phyloP scores from a whole-genome alignment of 2,329 filamentous ascomycete species.

The Akanthomyces muscarius region DNA sequence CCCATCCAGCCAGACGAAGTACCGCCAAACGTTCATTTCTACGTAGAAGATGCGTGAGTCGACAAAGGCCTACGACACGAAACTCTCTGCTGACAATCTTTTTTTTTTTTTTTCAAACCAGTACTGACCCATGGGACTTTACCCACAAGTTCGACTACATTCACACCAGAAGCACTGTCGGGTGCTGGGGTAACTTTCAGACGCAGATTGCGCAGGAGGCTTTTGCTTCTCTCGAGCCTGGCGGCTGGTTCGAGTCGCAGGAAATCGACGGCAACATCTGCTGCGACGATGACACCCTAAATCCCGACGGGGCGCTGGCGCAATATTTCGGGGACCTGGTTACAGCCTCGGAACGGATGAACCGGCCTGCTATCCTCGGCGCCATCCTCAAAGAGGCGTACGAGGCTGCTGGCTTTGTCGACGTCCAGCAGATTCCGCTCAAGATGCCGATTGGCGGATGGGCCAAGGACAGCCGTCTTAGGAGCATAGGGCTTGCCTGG shows the following conservation, averaged over 20 bases:
- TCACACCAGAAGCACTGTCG: constrained; percentile 47
- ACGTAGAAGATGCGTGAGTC: constrained; percentile 58
- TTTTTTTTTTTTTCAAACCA: constrained; percentile 21
- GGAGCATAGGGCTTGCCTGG: constrained; percentile 43
- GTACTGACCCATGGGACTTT: constrained; percentile 47
- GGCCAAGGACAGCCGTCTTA: constrained; percentile 43
- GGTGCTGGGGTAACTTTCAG: constrained; percentile 47
- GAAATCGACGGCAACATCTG: constrained; percentile 37
- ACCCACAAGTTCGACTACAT: constrained; percentile 54
- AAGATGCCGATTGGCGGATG: constrained; percentile 53
- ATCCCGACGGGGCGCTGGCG: constrained; percentile 33
- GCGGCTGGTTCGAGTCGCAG: constrained; percentile 53
- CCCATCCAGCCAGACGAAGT: constrained; percentile 63
- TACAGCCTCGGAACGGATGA: constrained; percentile 34
- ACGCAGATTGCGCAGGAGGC: constrained; percentile 48
- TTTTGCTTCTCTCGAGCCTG: constrained; percentile 44
- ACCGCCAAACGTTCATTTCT: constrained; percentile 71
- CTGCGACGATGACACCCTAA: constrained; percentile 45
- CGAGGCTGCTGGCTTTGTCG: constrained; percentile 49
- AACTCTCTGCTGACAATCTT: background rate
- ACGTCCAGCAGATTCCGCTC: constrained; percentile 48
- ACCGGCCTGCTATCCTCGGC: constrained; percentile 35
- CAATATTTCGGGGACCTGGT: constrained; percentile 39
- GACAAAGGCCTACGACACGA: background rate
- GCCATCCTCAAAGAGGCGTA: constrained; percentile 34